Conservation (phyloP, 169 alveolate genomes). For the Perkinsus olseni region DNA sequence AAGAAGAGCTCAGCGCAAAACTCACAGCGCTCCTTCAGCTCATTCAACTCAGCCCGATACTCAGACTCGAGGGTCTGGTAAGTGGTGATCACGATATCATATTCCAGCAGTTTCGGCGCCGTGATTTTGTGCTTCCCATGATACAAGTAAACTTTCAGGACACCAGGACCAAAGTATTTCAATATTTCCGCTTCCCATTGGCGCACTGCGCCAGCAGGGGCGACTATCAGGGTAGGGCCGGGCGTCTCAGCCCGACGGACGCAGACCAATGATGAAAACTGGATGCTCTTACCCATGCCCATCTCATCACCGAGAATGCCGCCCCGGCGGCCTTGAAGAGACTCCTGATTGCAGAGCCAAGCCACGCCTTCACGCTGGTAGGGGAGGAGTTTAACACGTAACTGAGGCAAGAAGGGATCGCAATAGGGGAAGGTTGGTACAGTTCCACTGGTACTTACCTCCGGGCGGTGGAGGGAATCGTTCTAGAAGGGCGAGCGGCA, state of each 20-base stretch:
- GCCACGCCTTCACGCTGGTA: constrained; percentile 58
- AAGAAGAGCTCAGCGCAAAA: constrained; percentile 68
- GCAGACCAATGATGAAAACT: constrained; percentile 36
- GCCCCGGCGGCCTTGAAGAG: constrained; percentile 40
- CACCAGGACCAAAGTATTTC: constrained; percentile 40
- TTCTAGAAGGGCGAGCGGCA: not conserved
- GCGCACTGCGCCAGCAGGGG: constrained; percentile 58
- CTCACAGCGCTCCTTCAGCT: constrained; percentile 40
- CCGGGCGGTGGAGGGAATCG: not conserved
- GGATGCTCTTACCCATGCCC: constrained; percentile 72
- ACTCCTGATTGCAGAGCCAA: constrained; percentile 52
- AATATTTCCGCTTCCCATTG: constrained; percentile 61
- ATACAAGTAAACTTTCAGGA: constrained; percentile 43
- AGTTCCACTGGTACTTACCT: not conserved
- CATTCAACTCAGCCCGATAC: constrained; percentile 41
- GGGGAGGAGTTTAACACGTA: constrained; percentile 25
- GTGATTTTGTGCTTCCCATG: constrained; percentile 42
- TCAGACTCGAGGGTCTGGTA: constrained; percentile 58
- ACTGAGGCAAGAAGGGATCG: not conserved
- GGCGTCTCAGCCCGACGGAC: not conserved
- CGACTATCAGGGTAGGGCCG: constrained; percentile 53
- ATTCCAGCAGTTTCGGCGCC: constrained; percentile 19
- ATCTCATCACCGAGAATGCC: constrained; percentile 68
- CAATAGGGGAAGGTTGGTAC: not conserved
- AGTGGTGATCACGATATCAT: constrained; percentile 55